Base-by-base conservation (phyloP, 1,284 basidiomycete species). In the Meira nashicola region DNA sequence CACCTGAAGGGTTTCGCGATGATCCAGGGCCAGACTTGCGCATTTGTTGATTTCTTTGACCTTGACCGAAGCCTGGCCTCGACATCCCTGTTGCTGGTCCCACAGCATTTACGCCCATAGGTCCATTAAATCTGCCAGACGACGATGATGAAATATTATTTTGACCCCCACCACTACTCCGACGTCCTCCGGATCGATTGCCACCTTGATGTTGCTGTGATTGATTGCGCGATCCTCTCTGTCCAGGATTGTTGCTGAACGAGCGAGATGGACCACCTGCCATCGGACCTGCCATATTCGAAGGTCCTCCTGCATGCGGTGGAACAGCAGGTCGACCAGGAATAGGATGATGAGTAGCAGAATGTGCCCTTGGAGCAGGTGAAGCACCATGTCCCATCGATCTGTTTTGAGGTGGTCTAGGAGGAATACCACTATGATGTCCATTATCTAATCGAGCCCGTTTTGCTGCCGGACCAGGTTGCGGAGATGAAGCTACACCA, bases 391-490 rank as follows among this genome's bases (percentile, higher is more conserved):
- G n/a, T 3, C 46, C 46, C n/a, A 25, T 48, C n/a, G 46, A 23
- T 23, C 46, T 17, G 46, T 6, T 12, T 21, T 15, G 12, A 21
- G 21, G n/a, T 23, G 17, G 38, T 50, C 28, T 33, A 33, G 28
- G 8, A 4, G 28, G 28, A 33, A 33, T 33, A 33, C 28, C 28
- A 33, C 28, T 10, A 21, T 33, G 54, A 14, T 49, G 46, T 14
- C n/a, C 46, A 6, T 28, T 41, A 28, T 44, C 39, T 14, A 52
- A 8, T n/a, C 51, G 54, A 17, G 54, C 39, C 10, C 39, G 50
- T 21, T 44, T 60, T 12, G 59, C 60, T 17, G 57, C 23, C 1
- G 47, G 53, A 40, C 40, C 60, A n/a, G 53, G 57, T 33, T 52
- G 59, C 17, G 47, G 59, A 17, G 47, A 58, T 37, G 52, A 17